These are phyloP conservation scores for Monascus ruber DNA, from an alignment of 2,329 filamentous ascomycete species.

Conservation along the genomic window DNA sequence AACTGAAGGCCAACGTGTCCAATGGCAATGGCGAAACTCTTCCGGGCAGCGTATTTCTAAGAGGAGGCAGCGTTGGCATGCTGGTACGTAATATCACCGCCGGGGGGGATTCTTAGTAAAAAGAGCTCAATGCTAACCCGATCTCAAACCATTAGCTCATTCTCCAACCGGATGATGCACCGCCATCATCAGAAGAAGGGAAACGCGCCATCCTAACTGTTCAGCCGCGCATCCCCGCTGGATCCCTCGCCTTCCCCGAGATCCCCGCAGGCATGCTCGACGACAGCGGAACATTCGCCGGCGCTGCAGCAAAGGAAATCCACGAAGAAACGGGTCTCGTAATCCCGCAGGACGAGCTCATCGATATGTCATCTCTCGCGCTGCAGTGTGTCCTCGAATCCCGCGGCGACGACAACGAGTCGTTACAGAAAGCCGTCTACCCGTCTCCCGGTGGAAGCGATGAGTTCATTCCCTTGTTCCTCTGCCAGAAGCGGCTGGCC, in stretches of 20 bases:
- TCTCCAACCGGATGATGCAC: constrained; percentile 41
- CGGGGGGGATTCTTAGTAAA: constrained; percentile 8
- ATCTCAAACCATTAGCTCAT: constrained; percentile 33
- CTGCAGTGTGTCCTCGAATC: constrained; percentile 14
- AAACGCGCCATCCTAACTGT: constrained; percentile 44
- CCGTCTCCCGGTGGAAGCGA: constrained; percentile 46
- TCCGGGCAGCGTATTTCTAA: constrained; percentile 46
- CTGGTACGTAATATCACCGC: constrained; percentile 24
- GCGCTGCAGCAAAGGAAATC: constrained; percentile 47
- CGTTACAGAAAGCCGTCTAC: constrained; percentile 41
- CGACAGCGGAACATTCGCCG: constrained; percentile 41
- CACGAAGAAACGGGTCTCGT: constrained; percentile 45
- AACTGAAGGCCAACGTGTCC: constrained; percentile 43
- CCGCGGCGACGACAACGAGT: constrained; percentile 18
- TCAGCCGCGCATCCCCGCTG: constrained; percentile 47
- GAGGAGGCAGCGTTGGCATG: constrained; percentile 48
- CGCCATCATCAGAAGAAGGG: constrained; percentile 24
- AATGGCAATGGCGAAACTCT: constrained; percentile 41
- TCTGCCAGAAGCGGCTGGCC: constrained; percentile 43
- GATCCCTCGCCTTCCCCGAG: constrained; percentile 43
- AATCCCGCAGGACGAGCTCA: constrained; percentile 38
- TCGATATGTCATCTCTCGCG: constrained; percentile 44
- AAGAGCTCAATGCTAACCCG: not conserved
- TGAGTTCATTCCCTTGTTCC: constrained; percentile 47
- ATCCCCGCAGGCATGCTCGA: constrained; percentile 53